Evolutionary conservation across 176 grass and related monocot species (phyloP).

Genomic region (Urochloa ruziziensis): DNA sequence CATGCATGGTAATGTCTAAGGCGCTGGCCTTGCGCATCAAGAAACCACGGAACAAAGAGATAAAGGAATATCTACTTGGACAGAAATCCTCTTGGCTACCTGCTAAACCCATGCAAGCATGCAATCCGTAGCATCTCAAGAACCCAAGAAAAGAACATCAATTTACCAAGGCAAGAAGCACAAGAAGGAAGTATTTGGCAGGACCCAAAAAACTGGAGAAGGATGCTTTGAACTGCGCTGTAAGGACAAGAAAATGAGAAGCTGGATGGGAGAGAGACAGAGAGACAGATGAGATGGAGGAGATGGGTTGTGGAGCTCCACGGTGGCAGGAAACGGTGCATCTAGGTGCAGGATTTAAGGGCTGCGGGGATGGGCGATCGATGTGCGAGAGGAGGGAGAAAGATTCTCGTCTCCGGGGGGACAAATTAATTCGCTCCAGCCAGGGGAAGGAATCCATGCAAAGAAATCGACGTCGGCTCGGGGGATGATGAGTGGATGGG

Average conservation of each 20-base stretch:
- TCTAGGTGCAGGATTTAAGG: slow-evolving; percentile 43
- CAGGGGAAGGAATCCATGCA: slow-evolving; percentile 9
- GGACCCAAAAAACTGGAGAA: background rate
- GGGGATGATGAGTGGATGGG: slow-evolving; percentile 17
- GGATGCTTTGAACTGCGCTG: background rate
- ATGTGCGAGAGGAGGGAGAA: no score
- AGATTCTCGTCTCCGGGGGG: slow-evolving; percentile 1
- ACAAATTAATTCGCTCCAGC: slow-evolving; percentile 31
- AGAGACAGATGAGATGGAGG: background rate
- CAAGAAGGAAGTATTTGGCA: background rate
- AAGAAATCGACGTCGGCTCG: slow-evolving; percentile 23
- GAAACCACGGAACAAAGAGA: background rate
- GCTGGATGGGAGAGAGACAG: background rate
- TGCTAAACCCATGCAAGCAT: background rate
- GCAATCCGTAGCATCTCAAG: background rate
- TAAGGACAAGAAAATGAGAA: no score
- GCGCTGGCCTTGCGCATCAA: background rate
- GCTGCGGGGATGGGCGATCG: background rate
- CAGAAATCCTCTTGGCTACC: background rate
- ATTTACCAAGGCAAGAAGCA: background rate
- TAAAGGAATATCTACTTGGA: background rate
- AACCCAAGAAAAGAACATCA: background rate
- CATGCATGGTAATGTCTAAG: background rate
- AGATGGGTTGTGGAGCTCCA: slow-evolving; percentile 16
- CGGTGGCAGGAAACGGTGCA: no score